Evolutionary conservation across 352 stramenopile genomes (phyloP).

Genomic region (Phytopythium litorale): DNA sequence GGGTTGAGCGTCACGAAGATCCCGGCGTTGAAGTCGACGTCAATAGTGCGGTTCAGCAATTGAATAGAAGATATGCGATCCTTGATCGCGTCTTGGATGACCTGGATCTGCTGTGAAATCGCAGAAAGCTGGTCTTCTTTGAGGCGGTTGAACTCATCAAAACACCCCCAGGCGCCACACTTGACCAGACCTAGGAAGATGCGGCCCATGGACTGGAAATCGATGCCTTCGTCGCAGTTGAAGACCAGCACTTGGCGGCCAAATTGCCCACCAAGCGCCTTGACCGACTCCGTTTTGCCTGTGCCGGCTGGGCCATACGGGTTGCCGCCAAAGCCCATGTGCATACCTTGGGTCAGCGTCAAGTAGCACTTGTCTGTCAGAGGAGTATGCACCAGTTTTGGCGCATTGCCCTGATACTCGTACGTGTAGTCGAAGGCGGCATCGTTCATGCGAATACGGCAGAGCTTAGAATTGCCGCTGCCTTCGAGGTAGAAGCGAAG

Average conservation of each 20-base stretch:
- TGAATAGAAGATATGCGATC: constrained; percentile 62
- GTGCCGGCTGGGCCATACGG: constrained; percentile 93
- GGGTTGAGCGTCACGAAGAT: constrained; percentile 97
- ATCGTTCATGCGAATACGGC: constrained; percentile 70
- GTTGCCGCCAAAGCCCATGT: constrained; percentile 92
- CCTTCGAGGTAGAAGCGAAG: constrained; percentile 89
- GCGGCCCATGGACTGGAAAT: constrained; percentile 92
- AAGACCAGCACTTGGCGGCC: constrained; percentile 92
- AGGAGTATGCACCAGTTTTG: constrained; percentile 93
- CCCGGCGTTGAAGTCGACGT: constrained; percentile 92
- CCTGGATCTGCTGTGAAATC: constrained; percentile 94
- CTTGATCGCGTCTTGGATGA: constrained; percentile 94
- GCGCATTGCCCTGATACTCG: constrained; percentile 94
- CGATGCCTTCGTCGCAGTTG: constrained; percentile 94
- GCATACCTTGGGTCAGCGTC: constrained; percentile 92
- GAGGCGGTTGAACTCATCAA: constrained; percentile 96
- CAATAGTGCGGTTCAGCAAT: constrained; percentile 79
- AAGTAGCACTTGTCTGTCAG: constrained; percentile 95
- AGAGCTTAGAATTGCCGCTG: constrained; percentile 22
- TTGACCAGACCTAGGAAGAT: constrained; percentile 96
- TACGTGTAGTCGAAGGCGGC: constrained; percentile 92
- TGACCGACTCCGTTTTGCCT: constrained; percentile 95
- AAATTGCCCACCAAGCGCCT: constrained; percentile 89
- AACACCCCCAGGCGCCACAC: constrained; percentile 95
- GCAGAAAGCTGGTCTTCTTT: constrained; percentile 94